Evolutionary conservation across 2,329 filamentous ascomycete species (phyloP).

Genomic region (Drechslera avenae): DNA sequence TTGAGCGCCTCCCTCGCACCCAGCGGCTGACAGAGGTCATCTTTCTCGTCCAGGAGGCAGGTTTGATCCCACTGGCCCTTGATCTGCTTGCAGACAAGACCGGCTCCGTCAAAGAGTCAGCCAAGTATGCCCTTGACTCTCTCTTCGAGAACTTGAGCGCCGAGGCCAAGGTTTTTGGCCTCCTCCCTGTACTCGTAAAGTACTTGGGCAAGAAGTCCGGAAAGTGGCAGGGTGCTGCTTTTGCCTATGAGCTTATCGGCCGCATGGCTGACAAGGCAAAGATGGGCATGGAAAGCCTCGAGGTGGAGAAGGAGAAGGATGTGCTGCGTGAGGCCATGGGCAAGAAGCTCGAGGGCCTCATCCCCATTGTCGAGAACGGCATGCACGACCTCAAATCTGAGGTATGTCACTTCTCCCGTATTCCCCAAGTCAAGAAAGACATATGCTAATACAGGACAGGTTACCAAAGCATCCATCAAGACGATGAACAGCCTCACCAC

Average conservation of each 20-base stretch:
- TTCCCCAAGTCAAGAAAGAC: not conserved
- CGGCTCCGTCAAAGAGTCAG: conserved; percentile 83
- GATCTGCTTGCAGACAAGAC: conserved; percentile 92
- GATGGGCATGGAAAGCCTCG: conserved; percentile 79
- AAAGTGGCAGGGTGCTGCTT: conserved; percentile 97
- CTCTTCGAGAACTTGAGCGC: conserved; percentile 79
- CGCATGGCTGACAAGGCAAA: conserved; percentile 95
- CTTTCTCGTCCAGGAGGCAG: conserved; percentile 80
- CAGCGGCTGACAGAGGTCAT: conserved; percentile 80
- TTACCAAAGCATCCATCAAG: conserved; percentile 82
- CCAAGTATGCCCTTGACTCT: conserved; percentile 91
- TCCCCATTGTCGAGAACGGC: conserved; percentile 86
- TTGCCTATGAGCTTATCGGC: conserved; percentile 81
- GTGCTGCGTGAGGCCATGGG: conserved; percentile 90
- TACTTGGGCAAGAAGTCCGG: conserved; percentile 85
- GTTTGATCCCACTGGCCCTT: conserved; percentile 72
- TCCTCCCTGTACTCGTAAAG: conserved; percentile 74
- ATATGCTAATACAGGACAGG: conserved; percentile 41
- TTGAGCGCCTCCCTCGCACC: conserved; percentile 82
- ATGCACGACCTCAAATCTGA: conserved; percentile 98
- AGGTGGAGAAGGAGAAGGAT: conserved; percentile 87
- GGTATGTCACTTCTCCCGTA: conserved; percentile 51
- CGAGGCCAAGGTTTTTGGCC: conserved; percentile 80
- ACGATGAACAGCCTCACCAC: conserved; percentile 91
- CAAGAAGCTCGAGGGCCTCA: conserved; percentile 80